These are phyloP conservation scores for Schizothecium vesticola DNA, from an alignment of 495 filamentous ascomycete species.

Conservation along the genomic window DNA sequence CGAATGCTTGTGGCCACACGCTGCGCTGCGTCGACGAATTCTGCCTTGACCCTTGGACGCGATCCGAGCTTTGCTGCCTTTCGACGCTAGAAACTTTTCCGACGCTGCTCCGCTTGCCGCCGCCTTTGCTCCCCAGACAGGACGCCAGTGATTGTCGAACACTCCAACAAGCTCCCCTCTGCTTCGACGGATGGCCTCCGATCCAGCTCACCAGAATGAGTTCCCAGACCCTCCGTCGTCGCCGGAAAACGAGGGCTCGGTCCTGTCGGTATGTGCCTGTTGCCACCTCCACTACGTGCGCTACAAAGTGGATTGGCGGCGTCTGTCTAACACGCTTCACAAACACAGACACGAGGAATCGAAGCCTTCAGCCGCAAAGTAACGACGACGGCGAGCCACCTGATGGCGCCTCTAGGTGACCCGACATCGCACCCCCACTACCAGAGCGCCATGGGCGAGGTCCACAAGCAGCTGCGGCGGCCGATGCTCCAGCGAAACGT, in stretches of 20 bases:
- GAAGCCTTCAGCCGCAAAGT: slow-evolving; percentile 95
- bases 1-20: background rate
- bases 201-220: slow-evolving; percentile 48
- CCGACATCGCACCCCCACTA: slow-evolving; percentile 59
- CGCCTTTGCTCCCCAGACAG: background rate
- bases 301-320: background rate
- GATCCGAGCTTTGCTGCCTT: background rate
- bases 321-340: background rate
- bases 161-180: slow-evolving; percentile 6
- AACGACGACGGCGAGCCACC: slow-evolving; percentile 83
- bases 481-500: slow-evolving; percentile 82
- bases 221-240: slow-evolving; percentile 40
- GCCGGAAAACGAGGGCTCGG: slow-evolving; percentile 43
- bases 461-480: slow-evolving; percentile 79
- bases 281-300: background rate
- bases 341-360: slow-evolving; percentile 69
- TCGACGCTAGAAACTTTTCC: background rate
- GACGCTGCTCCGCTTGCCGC: background rate
- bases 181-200: slow-evolving; percentile 46
- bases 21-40: background rate
- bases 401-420: slow-evolving; percentile 69
- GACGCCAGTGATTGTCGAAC: background rate
- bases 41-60: background rate
- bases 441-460: slow-evolving; percentile 78
- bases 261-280: slow-evolving; percentile 46